Base-by-base conservation (phyloP, 129 eudicot genomes). In the Helianthus tuberosus region DNA sequence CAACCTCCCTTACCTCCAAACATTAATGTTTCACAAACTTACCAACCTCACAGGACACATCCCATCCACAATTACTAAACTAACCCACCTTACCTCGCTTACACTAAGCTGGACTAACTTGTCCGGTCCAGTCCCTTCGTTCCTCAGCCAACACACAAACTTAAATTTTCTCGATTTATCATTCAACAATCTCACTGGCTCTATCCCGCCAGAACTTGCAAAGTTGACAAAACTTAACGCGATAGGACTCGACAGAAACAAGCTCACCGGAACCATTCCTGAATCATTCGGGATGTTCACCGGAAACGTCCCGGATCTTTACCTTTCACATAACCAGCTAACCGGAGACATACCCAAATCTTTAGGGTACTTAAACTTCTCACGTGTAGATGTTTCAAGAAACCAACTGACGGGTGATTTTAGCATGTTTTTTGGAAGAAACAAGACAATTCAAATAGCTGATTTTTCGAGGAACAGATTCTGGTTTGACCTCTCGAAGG, bases 241-340 rank as follows among this genome's bases (percentile, higher is more conserved):
- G 83, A 57, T 39, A 0, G 8, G 44, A 17, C 41, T 91, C 1
- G 86, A 86, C 65, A 69, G 95, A 0, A 88, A 91, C 67, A 85
- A 79, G 6, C 88, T 91, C 60, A 82, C 95, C 35, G 97, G 97
- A 41, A 54, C 13, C 16, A 86, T 91, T 72, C 97, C 97, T 5
- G 88, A 75, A 1, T 81, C 84, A 6, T 86, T 91, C 8, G 85
- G 93, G n/a, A 54, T 2, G 9, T 86, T 85, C 69, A n/a, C 81
- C 12, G 82, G 68, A 54, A 75, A 0, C 3, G 5, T 14, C 4
- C 79, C 78, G 3, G 60, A 49, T 44, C 83, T 90, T 23, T 71
- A 64, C 44, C 82, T 90, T 15, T 85, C 88, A 1, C 88, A 86
- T 50, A 90, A 90, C 73, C 75, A 81, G 35, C 83, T 91, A 8